Evolutionary conservation across 441 rosid genomes (phyloP).

Genomic region (Bocquillonia castaneifolia): DNA sequence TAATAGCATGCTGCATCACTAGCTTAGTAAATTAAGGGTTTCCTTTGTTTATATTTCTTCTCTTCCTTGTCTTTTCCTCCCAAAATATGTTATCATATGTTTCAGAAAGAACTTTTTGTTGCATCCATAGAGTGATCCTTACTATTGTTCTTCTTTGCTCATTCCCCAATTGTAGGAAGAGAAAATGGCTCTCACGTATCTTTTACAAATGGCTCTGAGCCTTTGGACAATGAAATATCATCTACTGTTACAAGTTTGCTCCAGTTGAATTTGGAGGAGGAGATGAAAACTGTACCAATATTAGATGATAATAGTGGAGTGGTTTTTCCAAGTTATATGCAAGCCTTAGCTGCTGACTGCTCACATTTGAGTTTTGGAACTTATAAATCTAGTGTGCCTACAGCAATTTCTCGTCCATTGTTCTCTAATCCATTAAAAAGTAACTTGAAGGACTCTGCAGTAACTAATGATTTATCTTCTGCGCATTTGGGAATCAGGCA

Average conservation of each 20-base stretch:
- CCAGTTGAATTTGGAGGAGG: conserved; percentile 32
- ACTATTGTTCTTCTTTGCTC: conserved; percentile 3
- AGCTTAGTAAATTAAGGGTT: conserved; percentile 22
- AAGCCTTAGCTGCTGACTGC: conserved; percentile 42
- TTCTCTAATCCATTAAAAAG: conserved; percentile 21
- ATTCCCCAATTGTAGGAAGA: conserved; percentile 19
- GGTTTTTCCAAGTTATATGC: conserved; percentile 45
- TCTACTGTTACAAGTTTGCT: conserved; percentile 30
- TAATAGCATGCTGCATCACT: background rate
- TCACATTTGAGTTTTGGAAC: conserved; percentile 55
- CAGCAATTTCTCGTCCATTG: conserved; percentile 17
- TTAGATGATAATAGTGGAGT: conserved; percentile 28
- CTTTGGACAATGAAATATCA: conserved; percentile 27
- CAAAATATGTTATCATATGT: background rate
- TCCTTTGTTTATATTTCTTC: background rate
- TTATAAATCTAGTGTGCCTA: conserved; percentile 31
- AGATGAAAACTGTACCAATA: conserved; percentile 13
- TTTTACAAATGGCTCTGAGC: conserved; percentile 23
- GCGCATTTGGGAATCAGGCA: conserved; percentile 29
- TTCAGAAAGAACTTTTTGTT: background rate
- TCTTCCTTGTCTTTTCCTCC: background rate
- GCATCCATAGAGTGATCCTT: conserved; percentile 1
- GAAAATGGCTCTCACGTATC: conserved; percentile 13
- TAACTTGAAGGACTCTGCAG: conserved; percentile 21
- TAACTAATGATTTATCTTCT: conserved; percentile 24